These are phyloP conservation scores for Trichoderma sp. DNA, from an alignment of 2,329 filamentous ascomycete genomes.

Conservation along the genomic window DNA sequence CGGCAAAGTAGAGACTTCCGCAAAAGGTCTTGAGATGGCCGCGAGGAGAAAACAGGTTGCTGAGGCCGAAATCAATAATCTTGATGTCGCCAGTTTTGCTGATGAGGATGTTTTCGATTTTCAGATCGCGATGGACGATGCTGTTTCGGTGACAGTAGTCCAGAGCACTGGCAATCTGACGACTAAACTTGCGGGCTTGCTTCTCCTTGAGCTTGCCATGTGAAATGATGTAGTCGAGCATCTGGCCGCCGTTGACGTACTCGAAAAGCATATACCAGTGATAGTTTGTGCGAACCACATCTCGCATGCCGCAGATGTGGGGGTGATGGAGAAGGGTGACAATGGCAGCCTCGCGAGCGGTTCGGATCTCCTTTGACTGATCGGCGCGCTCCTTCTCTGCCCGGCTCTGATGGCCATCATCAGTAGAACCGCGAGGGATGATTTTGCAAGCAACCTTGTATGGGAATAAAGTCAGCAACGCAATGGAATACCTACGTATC, in stretches of 20 bases:
- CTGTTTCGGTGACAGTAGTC: constrained; percentile 98
- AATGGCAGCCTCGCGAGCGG: constrained; percentile 92
- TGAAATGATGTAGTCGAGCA: constrained; percentile 99
- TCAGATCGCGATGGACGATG: constrained; percentile 95
- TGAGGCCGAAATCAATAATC: constrained; percentile 97
- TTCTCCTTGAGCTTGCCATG: constrained; percentile 98
- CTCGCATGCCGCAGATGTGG: constrained; percentile 92
- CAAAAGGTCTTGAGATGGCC: constrained; percentile 93
- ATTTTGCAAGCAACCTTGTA: constrained; percentile 92
- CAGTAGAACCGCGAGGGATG: constrained; percentile 84
- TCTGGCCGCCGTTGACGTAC: constrained; percentile 97
- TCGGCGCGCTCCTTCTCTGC: constrained; percentile 86
- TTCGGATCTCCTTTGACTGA: constrained; percentile 94
- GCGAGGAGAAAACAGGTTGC: constrained; percentile 88
- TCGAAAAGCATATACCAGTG: constrained; percentile 99
- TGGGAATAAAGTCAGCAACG: neutral
- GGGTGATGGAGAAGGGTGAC: constrained; percentile 92
- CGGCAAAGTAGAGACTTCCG: constrained; percentile 95
- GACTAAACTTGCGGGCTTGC: constrained; percentile 94
- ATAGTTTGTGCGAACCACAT: constrained; percentile 93
- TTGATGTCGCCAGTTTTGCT: constrained; percentile 99
- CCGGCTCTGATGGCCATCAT: constrained; percentile 73
- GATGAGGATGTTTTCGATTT: constrained; percentile 99
- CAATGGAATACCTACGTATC: neutral
- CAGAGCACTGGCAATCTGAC: constrained; percentile 93